A percentile compares a stretch with the other conserved stretches of the same genome.
phyloP scores from a whole-genome alignment of 345 rosid genomes.

The Aquilaria sinensis region DNA sequence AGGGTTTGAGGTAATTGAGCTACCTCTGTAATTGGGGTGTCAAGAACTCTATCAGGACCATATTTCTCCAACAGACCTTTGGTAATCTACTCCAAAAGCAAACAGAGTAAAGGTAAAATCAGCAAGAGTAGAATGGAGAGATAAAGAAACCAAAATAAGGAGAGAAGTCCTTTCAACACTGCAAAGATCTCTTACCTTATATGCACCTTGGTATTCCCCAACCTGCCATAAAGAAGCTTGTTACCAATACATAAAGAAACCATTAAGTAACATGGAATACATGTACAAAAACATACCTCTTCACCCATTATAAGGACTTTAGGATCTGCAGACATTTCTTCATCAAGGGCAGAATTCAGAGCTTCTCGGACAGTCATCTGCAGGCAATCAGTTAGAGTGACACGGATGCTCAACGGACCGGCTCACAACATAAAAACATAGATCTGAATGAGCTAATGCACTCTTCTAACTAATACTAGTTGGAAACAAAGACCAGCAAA shows the following conservation, averaged over 20 bases:
- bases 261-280: not conserved
- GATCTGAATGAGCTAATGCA: not conserved
- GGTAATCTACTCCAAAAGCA: constrained; percentile 25
- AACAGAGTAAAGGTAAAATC: not conserved
- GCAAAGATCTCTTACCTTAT: constrained; percentile 47
- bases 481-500: not conserved
- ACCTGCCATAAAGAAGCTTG: constrained; percentile 36
- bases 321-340: constrained; percentile 83
- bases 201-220: constrained; percentile 88
- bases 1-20: not conserved
- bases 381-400: not conserved
- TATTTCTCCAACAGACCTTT: constrained; percentile 56
- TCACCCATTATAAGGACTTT: constrained; percentile 76
- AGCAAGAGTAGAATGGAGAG: not conserved
- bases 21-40: constrained; percentile 73
- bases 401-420: not conserved
- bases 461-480: not conserved
- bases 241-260: not conserved
- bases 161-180: not conserved
- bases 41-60: constrained; percentile 66
- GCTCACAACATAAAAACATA: not conserved
- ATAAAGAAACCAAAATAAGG: not conserved
- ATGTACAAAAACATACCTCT: constrained; percentile 33
- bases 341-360: constrained; percentile 62
- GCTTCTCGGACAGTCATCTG: constrained; percentile 68